A percentile compares a stretch with the other conserved stretches of the same genome.
Evolutionary conservation across 768 basidiomycete species (phyloP).

Genomic region (Naganishia randhawae): DNA sequence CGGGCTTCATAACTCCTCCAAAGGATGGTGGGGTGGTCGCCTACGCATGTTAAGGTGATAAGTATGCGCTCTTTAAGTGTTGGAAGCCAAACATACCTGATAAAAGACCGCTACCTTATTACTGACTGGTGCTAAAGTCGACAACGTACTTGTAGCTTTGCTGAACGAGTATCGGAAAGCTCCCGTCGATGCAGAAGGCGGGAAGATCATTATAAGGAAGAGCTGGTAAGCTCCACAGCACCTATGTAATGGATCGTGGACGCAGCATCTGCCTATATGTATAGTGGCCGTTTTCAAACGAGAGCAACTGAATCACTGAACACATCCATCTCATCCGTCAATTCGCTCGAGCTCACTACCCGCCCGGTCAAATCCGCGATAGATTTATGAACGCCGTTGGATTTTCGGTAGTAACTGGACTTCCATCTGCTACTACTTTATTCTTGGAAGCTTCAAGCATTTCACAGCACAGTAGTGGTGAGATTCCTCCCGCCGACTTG

Average conservation of each 20-base stretch:
- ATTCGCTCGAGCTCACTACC: background rate
- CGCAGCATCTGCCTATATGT: background rate
- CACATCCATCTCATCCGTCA: background rate
- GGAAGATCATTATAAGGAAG: background rate
- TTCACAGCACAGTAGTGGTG: background rate
- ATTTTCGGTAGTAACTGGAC: background rate
- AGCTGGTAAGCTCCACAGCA: background rate
- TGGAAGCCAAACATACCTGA: background rate
- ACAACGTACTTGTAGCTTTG: background rate
- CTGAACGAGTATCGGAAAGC: background rate
- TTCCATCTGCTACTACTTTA: background rate
- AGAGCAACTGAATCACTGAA: background rate
- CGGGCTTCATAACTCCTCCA: conserved; percentile 42
- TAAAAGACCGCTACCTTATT: background rate
- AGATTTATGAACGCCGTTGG: conserved; percentile 7
- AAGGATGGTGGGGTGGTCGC: conserved; percentile 30
- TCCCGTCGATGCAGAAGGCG: background rate
- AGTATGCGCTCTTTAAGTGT: background rate
- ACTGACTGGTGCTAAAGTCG: background rate
- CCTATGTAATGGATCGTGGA: background rate
- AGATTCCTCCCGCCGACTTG: too few relatives aligned
- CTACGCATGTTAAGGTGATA: background rate
- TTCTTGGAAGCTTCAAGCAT: background rate
- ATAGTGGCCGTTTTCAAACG: background rate
- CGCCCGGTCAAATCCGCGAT: conserved; percentile 6